Evolutionary conservation across 805 yeast species (phyloP).

Genomic region (Candida broadrunensis): DNA sequence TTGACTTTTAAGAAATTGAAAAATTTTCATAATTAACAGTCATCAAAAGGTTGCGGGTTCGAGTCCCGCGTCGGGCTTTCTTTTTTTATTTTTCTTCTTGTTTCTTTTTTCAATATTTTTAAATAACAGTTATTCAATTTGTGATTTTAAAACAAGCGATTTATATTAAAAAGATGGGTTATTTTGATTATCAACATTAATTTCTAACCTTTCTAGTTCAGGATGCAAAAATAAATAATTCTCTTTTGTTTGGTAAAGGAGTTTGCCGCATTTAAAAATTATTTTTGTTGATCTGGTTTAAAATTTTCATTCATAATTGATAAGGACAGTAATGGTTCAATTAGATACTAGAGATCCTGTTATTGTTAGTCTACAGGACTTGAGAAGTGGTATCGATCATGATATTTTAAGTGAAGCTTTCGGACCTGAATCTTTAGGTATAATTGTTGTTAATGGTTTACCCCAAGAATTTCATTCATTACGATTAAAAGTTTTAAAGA

Average conservation of each 20-base stretch:
- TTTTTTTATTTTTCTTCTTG: neutral
- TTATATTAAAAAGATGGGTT: too few relatives aligned
- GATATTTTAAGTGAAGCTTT: conserved; percentile 41
- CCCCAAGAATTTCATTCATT: conserved; percentile 37
- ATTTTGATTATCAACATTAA: too few relatives aligned
- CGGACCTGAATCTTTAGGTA: conserved; percentile 55
- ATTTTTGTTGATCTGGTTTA: too few relatives aligned
- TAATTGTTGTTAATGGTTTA: conserved; percentile 45
- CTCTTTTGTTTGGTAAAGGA: too few relatives aligned
- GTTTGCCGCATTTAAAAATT: too few relatives aligned
- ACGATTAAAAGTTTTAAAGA: conserved; percentile 39
- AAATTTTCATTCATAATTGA: too few relatives aligned
- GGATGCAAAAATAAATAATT: too few relatives aligned
- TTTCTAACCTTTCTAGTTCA: too few relatives aligned
- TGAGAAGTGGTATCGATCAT: conserved; percentile 28
- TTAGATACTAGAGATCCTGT: conserved; percentile 16
- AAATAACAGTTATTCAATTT: too few relatives aligned
- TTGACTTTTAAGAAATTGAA: conserved; percentile 19
- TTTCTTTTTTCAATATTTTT: too few relatives aligned
- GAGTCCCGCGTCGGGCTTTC: conserved; percentile 7
- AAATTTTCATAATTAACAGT: conserved; percentile 8
- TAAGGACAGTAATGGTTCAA: neutral
- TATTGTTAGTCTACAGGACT: conserved; percentile 24
- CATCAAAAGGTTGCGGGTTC: conserved; percentile 27
- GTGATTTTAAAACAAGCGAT: neutral